These are phyloP conservation scores for Rickenella mellea DNA, from an alignment of 768 basidiomycete genomes.

Conservation along the genomic window DNA sequence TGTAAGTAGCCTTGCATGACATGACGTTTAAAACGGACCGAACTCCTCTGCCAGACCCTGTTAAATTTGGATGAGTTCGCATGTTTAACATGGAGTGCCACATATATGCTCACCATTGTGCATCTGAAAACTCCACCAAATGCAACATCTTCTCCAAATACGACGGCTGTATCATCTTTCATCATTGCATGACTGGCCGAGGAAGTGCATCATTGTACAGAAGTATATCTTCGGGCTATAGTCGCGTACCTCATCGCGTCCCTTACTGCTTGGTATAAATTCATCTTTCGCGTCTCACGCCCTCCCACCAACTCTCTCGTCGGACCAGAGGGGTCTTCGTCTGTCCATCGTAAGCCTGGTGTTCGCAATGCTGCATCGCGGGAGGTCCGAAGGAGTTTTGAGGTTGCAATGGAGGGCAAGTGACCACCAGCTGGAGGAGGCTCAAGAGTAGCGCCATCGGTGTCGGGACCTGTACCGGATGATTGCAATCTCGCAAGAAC, in stretches of 20 bases:
- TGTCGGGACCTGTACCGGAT: too few species aligned
- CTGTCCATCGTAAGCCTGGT: slow-evolving; percentile 62
- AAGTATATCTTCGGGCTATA: not conserved
- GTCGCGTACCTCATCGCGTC: slow-evolving; percentile 71
- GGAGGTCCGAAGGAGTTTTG: slow-evolving; percentile 50
- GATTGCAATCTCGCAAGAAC: too few species aligned
- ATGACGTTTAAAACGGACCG: slow-evolving; percentile 31
- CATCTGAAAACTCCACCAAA: slow-evolving; percentile 95
- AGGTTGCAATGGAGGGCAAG: slow-evolving; percentile 61
- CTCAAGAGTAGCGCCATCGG: slow-evolving; percentile 25
- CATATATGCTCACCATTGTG: slow-evolving; percentile 57
- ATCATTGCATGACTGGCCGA: slow-evolving; percentile 59
- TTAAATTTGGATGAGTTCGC: slow-evolving; percentile 4
- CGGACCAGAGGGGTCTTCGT: slow-evolving; percentile 40
- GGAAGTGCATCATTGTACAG: slow-evolving; percentile 1
- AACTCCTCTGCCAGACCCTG: slow-evolving; percentile 90
- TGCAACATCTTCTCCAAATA: slow-evolving; percentile 88
- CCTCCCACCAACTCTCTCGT: slow-evolving; percentile 49
- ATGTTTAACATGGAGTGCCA: not conserved
- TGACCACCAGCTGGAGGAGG: slow-evolving; percentile 78
- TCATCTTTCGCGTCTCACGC: slow-evolving; percentile 90
- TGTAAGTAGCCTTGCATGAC: not conserved
- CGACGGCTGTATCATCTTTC: slow-evolving; percentile 80
- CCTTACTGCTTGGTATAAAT: slow-evolving; percentile 85
- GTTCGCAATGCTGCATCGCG: slow-evolving; percentile 66